Percentiles rank a stretch among this genome's conserved stretches.
Evolutionary conservation across 2,329 filamentous ascomycete species (phyloP).

Genomic region (Alternaria gansuensis): DNA sequence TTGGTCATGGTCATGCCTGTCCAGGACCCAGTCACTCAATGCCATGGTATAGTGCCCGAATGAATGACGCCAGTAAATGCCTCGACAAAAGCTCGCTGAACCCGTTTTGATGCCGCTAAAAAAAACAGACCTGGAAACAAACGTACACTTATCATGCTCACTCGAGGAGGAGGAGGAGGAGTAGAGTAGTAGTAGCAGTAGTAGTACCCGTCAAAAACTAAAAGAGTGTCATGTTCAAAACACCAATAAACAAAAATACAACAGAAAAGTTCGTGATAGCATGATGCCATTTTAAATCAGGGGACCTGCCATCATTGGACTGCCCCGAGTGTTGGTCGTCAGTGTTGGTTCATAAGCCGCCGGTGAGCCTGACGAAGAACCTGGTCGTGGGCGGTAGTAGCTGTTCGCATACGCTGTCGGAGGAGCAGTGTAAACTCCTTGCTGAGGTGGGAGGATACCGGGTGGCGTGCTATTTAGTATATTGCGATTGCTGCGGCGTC

Average conservation of each 20-base stretch:
- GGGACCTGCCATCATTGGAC: conserved; percentile 46
- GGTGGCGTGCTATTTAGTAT: conserved; percentile 39
- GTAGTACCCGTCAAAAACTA: conserved; percentile 15
- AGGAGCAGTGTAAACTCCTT: conserved; percentile 37
- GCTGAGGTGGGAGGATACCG: conserved; percentile 34
- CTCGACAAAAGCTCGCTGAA: conserved; percentile 16
- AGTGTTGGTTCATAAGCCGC: conserved; percentile 41
- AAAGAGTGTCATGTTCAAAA: conserved; percentile 15
- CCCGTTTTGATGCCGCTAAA: conserved; percentile 41
- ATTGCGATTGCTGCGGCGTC: conserved; percentile 50
- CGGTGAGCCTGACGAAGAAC: conserved; percentile 29
- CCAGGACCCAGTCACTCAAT: conserved; percentile 19
- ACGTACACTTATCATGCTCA: background rate
- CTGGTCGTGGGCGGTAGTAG: conserved; percentile 44
- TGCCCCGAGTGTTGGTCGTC: conserved; percentile 38
- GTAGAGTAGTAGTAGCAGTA: background rate
- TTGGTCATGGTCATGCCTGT: conserved; percentile 6
- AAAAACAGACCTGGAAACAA: conserved; percentile 24
- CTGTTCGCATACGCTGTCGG: conserved; percentile 39
- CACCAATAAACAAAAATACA: background rate
- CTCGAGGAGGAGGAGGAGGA: too few relatives aligned
- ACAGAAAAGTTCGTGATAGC: background rate
- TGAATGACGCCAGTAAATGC: conserved; percentile 33
- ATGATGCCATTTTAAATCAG: conserved; percentile 37
- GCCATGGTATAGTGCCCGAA: conserved; percentile 33